phyloP scores from a whole-genome alignment of 768 basidiomycete species.

The Phaeotremella skinneri region DNA sequence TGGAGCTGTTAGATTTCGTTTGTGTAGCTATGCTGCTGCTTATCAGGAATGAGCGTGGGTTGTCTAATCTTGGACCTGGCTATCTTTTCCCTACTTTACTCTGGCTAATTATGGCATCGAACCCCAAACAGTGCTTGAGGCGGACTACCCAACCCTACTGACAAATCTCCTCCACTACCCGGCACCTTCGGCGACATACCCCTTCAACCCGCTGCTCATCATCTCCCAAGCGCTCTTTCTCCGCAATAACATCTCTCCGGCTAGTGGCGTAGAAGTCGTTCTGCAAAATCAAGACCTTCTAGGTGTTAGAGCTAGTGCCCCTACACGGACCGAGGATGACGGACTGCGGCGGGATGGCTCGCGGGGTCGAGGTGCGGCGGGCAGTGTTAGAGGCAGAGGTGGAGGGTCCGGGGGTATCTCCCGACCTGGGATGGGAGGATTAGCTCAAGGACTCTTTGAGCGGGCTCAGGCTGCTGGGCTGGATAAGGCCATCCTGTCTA shows the following conservation, averaged over 20 bases:
- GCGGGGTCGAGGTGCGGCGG: conserved; percentile 7
- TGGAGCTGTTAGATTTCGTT: conserved; percentile 77
- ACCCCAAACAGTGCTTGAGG: conserved; percentile 65
- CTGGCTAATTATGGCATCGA: conserved; percentile 9
- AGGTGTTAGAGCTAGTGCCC: conserved; percentile 58
- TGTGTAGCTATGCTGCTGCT: conserved; percentile 94
- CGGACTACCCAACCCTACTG: conserved; percentile 82
- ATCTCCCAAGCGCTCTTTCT: conserved; percentile 79
- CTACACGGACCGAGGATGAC: conserved; percentile 54
- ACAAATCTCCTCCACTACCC: conserved; percentile 86
- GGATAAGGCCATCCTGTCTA: conserved; percentile 48
- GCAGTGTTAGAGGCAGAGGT: conserved; percentile 53
- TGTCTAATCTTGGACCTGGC: not conserved
- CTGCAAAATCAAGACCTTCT: conserved; percentile 79
- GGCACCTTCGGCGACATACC: conserved; percentile 53
- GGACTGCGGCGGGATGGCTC: conserved; percentile 2
- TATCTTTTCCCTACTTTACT: not conserved
- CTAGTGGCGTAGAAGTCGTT: conserved; percentile 72
- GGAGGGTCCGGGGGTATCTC: conserved; percentile 57
- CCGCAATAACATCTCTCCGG: conserved; percentile 68
- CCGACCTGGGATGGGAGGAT: conserved; percentile 35
- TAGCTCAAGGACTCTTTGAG: conserved; percentile 49
- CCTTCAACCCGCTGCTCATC: conserved; percentile 58
- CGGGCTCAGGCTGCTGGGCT: conserved; percentile 56
- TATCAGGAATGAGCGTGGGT: conserved; percentile 81